Evolutionary conservation across 108 stramenopile species (phyloP).

Genomic region (Cyclotella kingstonii): DNA sequence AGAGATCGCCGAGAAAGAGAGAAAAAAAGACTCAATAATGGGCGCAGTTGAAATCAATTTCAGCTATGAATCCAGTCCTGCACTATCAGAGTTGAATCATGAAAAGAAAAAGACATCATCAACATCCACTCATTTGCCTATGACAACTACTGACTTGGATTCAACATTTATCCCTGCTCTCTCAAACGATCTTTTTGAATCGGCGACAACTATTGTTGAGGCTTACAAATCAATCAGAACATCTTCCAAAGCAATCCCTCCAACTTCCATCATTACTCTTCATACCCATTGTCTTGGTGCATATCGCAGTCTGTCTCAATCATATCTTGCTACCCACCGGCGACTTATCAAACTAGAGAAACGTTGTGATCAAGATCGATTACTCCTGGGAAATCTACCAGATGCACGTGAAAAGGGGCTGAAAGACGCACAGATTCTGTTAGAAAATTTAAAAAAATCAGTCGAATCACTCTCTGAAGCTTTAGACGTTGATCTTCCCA

Average conservation of each 20-base stretch:
- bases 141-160: conserved; percentile 3
- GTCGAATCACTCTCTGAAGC: conserved; percentile 79
- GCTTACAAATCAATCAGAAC: conserved; percentile 13
- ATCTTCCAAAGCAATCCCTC: conserved; percentile 22
- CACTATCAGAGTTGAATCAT: not conserved
- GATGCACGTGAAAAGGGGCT: conserved; percentile 91
- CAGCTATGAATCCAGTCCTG: no score
- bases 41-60: no score
- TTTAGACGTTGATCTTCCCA: conserved; percentile 67
- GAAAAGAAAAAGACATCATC: conserved; percentile 6
- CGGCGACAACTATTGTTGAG: conserved; percentile 16
- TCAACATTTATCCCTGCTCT: conserved; percentile 19
- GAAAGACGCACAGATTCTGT: conserved; percentile 76
- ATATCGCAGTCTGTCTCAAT: conserved; percentile 58
- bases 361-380: conserved; percentile 85
- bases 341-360: conserved; percentile 80
- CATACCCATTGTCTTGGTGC: conserved; percentile 68
- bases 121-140: not conserved
- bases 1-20: conserved; percentile 32
- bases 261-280: conserved; percentile 22
- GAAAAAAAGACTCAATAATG: conserved; percentile 11
- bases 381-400: conserved; percentile 78
- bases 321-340: conserved; percentile 74
- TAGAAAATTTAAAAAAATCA: conserved; percentile 74
- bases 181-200: conserved; percentile 9